Evolutionary conservation across 1,139 yeast genomes (phyloP).

Genomic region (Tardiomyces digboiensis): DNA sequence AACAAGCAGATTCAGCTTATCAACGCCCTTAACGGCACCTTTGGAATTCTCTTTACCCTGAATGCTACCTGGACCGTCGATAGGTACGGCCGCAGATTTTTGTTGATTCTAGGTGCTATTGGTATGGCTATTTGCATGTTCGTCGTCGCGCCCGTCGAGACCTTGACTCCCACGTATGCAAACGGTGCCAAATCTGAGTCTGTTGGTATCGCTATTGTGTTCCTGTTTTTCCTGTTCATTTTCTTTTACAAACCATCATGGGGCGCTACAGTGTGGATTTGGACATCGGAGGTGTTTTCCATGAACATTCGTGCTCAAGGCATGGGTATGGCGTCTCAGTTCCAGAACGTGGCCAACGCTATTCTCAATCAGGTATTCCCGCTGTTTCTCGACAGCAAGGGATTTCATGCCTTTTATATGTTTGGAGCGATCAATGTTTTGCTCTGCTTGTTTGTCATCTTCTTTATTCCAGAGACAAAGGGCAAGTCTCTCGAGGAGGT

Average conservation of each 20-base stretch:
- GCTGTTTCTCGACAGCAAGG: constrained; percentile 49
- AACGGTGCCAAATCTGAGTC: constrained; percentile 7
- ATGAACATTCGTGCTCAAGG: constrained; percentile 79
- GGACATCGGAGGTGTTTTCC: constrained; percentile 84
- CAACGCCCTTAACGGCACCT: constrained; percentile 79
- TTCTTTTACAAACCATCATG: constrained; percentile 76
- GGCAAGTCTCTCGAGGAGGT: constrained; percentile 33
- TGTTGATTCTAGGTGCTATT: constrained; percentile 68
- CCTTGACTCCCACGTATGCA: constrained; percentile 34
- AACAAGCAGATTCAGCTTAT: constrained; percentile 59
- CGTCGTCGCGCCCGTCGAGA: constrained; percentile 59
- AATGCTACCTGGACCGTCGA: constrained; percentile 84
- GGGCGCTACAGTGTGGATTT: constrained; percentile 89
- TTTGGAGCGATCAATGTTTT: constrained; percentile 82
- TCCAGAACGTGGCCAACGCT: constrained; percentile 82
- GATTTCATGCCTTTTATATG: constrained; percentile 84
- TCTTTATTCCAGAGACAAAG: constrained; percentile 37
- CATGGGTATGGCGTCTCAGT: constrained; percentile 77
- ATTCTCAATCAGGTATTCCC: constrained; percentile 83
- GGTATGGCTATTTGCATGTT: constrained; percentile 58
- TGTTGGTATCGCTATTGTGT: constrained; percentile 42
- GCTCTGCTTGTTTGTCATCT: constrained; percentile 39
- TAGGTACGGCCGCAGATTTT: constrained; percentile 63
- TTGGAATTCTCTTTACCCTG: constrained; percentile 71
- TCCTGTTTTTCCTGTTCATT: constrained; percentile 45